phyloP scores from a whole-genome alignment of 805 yeast genomes.

The Ogataea paraovalis region DNA sequence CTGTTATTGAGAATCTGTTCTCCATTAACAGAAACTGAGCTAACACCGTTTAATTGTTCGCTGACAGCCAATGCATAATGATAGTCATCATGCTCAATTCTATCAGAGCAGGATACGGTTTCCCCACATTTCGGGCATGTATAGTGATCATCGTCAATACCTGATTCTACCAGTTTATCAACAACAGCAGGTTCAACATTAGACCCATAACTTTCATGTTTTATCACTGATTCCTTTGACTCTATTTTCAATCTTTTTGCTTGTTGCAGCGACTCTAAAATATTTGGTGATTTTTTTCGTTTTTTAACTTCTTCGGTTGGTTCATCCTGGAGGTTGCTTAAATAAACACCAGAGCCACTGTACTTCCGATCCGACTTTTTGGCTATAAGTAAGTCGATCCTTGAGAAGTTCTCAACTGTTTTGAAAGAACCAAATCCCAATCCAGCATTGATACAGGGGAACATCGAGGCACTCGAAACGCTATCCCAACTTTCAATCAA shows the following conservation, averaged over 20 bases:
- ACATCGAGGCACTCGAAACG: slow-evolving; percentile 28
- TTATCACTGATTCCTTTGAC: background rate
- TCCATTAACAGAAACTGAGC: slow-evolving; percentile 12
- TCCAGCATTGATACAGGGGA: slow-evolving; percentile 49
- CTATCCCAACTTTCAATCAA: slow-evolving; percentile 26
- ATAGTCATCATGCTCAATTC: slow-evolving; percentile 26
- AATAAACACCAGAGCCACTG: background rate
- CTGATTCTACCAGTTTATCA: background rate
- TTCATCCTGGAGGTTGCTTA: background rate
- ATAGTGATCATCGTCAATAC: slow-evolving; percentile 1
- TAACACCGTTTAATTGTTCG: slow-evolving; percentile 14
- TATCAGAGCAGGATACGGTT: slow-evolving; percentile 2
- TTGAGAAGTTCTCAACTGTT: slow-evolving; percentile 26
- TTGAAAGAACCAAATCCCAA: slow-evolving; percentile 54
- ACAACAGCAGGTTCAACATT: background rate
- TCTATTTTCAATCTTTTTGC: slow-evolving; percentile 1
- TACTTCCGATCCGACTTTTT: background rate
- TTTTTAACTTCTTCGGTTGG: background rate
- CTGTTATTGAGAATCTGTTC: slow-evolving; percentile 2
- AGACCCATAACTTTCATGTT: background rate
- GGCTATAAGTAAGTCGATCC: slow-evolving; percentile 24
- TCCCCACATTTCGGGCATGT: slow-evolving; percentile 16
- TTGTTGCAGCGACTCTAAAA: slow-evolving; percentile 1
- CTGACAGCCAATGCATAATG: slow-evolving; percentile 26
- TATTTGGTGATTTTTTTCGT: background rate